Evolutionary conservation across 1,139 yeast genomes (phyloP).

Genomic region (Wickerhamiella infanticola): DNA sequence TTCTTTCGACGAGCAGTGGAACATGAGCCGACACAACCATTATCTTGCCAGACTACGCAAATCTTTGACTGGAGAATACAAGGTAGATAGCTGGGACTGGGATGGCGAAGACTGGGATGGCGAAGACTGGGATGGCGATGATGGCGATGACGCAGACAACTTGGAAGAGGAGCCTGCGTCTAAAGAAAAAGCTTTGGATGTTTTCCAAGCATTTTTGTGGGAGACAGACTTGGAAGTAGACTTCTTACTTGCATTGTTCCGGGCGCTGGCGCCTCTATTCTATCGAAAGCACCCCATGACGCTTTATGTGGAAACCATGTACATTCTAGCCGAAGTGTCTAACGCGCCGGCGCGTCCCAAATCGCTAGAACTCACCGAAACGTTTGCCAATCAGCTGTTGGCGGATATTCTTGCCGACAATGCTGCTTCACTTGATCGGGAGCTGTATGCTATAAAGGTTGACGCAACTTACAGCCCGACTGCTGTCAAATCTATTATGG

Average conservation of each 20-base stretch:
- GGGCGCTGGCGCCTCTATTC: slow-evolving; percentile 8
- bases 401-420: slow-evolving; percentile 2
- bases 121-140: slow-evolving; percentile 3
- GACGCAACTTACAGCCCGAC: neutral
- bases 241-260: slow-evolving; percentile 1
- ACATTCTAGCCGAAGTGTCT: slow-evolving; percentile 4
- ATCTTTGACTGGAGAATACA: slow-evolving; percentile 5
- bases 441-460: neutral
- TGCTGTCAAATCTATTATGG: neutral
- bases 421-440: slow-evolving; percentile 4
- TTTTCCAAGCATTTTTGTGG: slow-evolving; percentile 3
- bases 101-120: slow-evolving; percentile 13
- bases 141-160: neutral
- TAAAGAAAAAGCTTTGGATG: neutral
- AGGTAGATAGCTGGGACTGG: slow-evolving; percentile 16
- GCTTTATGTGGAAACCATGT: slow-evolving; percentile 11
- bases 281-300: slow-evolving; percentile 4
- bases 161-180: neutral
- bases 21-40: slow-evolving; percentile 1
- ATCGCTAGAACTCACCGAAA: neutral
- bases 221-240: slow-evolving; percentile 4
- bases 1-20: slow-evolving; percentile 7
- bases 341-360: neutral
- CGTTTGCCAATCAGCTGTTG: slow-evolving; percentile 6
- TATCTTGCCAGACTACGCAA: slow-evolving; percentile 5